Percentiles rank a stretch among this genome's conserved stretches.
Conservation (phyloP, 331 rosid genomes). For the Cydonia oblonga region DNA sequence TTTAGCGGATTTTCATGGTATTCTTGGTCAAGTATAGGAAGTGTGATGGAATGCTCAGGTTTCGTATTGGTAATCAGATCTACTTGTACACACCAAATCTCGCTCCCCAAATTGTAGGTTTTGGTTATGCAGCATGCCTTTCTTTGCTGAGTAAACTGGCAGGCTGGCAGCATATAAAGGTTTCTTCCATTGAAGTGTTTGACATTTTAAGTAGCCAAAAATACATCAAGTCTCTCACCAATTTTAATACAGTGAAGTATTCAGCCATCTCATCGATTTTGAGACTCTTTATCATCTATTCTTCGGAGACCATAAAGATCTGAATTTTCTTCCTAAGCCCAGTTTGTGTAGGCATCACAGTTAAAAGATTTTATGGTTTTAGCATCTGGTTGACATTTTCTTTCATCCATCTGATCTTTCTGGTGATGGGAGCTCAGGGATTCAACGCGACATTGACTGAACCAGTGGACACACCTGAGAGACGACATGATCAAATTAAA, state of each 20-base stretch:
- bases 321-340: neutral
- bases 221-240: neutral
- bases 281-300: neutral
- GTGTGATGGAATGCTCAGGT: neutral
- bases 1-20: neutral
- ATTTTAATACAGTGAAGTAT: neutral
- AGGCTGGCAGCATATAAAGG: too few species aligned
- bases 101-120: neutral
- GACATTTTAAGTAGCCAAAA: neutral
- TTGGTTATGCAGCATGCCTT: too few species aligned
- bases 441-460: conserved; percentile 87
- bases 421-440: conserved; percentile 48
- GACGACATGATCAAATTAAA: conserved; percentile 78
- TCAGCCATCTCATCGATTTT: neutral
- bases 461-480: conserved; percentile 60
- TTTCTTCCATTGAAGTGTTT: neutral
- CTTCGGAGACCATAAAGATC: neutral
- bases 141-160: too few species aligned
- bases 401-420: conserved; percentile 9
- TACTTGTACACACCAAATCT: neutral
- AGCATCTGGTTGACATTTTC: neutral
- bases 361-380: neutral
- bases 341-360: neutral
- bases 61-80: neutral
- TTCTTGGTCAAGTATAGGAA: neutral